Evolutionary conservation across 768 basidiomycete genomes (phyloP).

Genomic region (Scleroderma citrinum): DNA sequence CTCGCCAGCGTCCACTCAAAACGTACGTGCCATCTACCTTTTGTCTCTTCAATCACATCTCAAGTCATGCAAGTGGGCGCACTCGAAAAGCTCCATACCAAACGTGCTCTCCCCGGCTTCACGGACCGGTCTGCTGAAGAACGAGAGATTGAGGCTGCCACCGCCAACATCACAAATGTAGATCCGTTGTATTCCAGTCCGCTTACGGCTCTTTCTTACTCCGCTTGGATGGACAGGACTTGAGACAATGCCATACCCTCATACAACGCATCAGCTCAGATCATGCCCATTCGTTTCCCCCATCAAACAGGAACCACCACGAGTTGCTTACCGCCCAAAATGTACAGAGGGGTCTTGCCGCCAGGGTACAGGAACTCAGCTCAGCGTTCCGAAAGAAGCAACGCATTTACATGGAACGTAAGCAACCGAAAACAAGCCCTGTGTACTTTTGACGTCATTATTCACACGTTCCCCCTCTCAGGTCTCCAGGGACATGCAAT

Average conservation of each 20-base stretch:
- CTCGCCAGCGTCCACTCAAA: constrained; percentile 64
- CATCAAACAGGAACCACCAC: constrained; percentile 39
- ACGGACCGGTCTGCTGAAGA: constrained; percentile 93
- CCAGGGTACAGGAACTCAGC: constrained; percentile 90
- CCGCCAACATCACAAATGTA: constrained; percentile 85
- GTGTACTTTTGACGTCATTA: constrained; percentile 5
- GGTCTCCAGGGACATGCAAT: constrained; percentile 96
- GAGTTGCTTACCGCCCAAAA: constrained; percentile 78
- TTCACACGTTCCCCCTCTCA: constrained; percentile 29
- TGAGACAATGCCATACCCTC: constrained; percentile 38
- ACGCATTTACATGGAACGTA: constrained; percentile 96
- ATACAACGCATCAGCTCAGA: constrained; percentile 66
- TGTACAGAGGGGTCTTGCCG: constrained; percentile 93
- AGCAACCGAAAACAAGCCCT: constrained; percentile 29
- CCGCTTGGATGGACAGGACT: constrained; percentile 23
- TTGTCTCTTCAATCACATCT: constrained; percentile 12
- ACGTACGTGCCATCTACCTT: constrained; percentile 47
- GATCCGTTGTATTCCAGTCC: neutral
- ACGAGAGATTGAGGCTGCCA: constrained; percentile 83
- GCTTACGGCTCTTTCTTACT: constrained; percentile 10
- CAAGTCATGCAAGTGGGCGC: constrained; percentile 77
- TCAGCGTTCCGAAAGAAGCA: constrained; percentile 95
- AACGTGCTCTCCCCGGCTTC: constrained; percentile 93
- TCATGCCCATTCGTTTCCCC: constrained; percentile 60
- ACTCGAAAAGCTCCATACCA: constrained; percentile 94